Evolutionary conservation across 108 stramenopile genomes (phyloP).

Genomic region (Cylindrotheca closterium): DNA sequence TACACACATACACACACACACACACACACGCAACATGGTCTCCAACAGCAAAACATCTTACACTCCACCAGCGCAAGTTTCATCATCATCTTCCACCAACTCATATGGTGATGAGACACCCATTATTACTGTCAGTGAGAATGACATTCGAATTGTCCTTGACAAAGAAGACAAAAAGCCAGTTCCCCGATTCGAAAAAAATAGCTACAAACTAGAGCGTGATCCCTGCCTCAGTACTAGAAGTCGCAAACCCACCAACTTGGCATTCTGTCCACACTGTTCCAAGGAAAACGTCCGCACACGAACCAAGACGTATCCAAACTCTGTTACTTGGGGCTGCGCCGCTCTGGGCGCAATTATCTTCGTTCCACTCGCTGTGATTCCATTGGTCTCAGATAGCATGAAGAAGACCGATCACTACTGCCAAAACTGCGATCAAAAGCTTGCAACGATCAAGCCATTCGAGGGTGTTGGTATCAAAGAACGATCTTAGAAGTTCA

Average conservation of each 20-base stretch:
- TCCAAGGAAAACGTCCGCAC: conserved; percentile 13
- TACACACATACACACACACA: too few relatives aligned
- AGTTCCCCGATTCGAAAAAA: not conserved
- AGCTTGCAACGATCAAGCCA: conserved; percentile 17
- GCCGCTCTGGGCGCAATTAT: not conserved
- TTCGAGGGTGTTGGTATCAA: conserved; percentile 21
- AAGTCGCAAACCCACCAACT: conserved; percentile 11
- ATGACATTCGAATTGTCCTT: not conserved
- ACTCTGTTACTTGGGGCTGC: conserved; percentile 1
- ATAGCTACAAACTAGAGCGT: not conserved
- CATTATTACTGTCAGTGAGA: not conserved
- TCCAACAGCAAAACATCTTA: too few relatives aligned
- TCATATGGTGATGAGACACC: not conserved
- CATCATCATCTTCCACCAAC: too few relatives aligned
- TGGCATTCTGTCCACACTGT: conserved; percentile 14
- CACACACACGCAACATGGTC: too few relatives aligned
- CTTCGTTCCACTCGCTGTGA: conserved; percentile 11
- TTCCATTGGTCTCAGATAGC: conserved; percentile 1
- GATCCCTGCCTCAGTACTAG: not conserved
- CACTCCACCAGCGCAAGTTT: too few relatives aligned
- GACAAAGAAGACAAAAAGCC: not conserved
- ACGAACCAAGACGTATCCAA: conserved; percentile 15
- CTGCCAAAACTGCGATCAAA: conserved; percentile 4
- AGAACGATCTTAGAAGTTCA: conserved; percentile 12
- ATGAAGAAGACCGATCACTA: conserved; percentile 21